phyloP scores from a whole-genome alignment of 352 stramenopile species.

The Blastocystis sp. region DNA sequence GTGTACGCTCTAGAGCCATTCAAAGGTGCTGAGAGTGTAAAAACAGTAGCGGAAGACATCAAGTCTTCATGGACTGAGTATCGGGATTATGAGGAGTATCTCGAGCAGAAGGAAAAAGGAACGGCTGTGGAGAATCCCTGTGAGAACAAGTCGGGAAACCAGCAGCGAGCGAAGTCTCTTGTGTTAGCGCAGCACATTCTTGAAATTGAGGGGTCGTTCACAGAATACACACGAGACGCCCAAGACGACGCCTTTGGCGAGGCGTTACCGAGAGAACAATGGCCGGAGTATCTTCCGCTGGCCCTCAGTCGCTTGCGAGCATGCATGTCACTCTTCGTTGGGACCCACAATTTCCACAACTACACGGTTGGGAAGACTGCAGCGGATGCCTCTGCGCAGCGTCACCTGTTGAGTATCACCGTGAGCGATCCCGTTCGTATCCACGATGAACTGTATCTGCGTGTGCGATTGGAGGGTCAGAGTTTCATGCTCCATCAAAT shows the following conservation, averaged over 20 bases:
- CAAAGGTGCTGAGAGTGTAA: not conserved
- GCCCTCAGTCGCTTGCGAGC: conserved; percentile 61
- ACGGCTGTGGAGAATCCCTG: not conserved
- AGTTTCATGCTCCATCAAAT: conserved; percentile 61
- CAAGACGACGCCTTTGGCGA: not conserved
- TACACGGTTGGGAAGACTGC: conserved; percentile 69
- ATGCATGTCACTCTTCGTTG: conserved; percentile 68
- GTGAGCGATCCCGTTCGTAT: conserved; percentile 48
- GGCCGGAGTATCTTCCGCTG: not conserved
- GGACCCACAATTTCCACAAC: conserved; percentile 83
- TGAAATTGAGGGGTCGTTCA: not conserved
- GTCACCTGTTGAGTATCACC: conserved; percentile 56
- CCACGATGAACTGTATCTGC: conserved; percentile 42
- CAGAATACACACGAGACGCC: not conserved
- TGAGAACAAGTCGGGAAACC: not conserved
- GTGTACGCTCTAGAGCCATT: conserved; percentile 70
- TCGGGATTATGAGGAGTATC: conserved; percentile 67
- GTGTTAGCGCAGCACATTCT: not conserved
- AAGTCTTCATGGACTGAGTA: conserved; percentile 64
- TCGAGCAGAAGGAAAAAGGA: not conserved
- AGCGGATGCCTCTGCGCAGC: conserved; percentile 39
- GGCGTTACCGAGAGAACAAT: not conserved
- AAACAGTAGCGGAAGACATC: conserved; percentile 20
- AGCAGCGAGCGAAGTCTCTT: not conserved
- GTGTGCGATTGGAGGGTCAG: conserved; percentile 58